Conservation (phyloP, 305 asterid species). For the Salvia sclarea region DNA sequence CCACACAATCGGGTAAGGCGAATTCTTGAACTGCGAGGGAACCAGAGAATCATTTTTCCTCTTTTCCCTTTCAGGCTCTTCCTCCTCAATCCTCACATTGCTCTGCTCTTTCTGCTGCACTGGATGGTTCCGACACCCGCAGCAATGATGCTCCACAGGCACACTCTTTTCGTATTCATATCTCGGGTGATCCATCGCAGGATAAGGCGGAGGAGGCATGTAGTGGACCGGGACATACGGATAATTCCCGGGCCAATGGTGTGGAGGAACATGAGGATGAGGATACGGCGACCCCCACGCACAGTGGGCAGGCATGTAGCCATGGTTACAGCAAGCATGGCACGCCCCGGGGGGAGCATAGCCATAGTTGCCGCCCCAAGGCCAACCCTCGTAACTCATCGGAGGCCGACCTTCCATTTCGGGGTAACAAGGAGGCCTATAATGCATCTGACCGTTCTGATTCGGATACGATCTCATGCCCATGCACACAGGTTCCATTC, state of each 20-base stretch:
- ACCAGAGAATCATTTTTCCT: slow-evolving; percentile 33
- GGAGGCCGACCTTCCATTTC: slow-evolving; percentile 39
- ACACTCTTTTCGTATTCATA: slow-evolving; percentile 41
- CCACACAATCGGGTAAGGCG: slow-evolving; percentile 48
- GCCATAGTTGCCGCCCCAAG: slow-evolving; percentile 45
- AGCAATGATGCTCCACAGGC: slow-evolving; percentile 49
- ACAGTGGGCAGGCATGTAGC: slow-evolving; percentile 32
- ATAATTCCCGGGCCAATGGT: slow-evolving; percentile 38
- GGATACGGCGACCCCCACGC: slow-evolving; percentile 51
- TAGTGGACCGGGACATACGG: slow-evolving; percentile 43
- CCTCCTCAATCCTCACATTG: slow-evolving; percentile 56
- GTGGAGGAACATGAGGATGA: slow-evolving; percentile 42
- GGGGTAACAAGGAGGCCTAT: slow-evolving; percentile 37
- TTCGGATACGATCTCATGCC: slow-evolving; percentile 42
- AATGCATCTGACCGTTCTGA: slow-evolving; percentile 46
- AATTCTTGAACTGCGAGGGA: slow-evolving; percentile 42
- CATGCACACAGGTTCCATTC: slow-evolving; percentile 41
- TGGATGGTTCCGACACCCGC: slow-evolving; percentile 56
- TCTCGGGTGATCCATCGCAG: slow-evolving; percentile 38
- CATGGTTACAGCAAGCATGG: slow-evolving; percentile 54
- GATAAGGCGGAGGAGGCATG: slow-evolving; percentile 44
- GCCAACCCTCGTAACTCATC: slow-evolving; percentile 39
- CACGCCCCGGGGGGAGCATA: slow-evolving; percentile 37
- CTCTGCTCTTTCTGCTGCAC: slow-evolving; percentile 37
- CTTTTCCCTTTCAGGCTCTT: slow-evolving; percentile 39